Percentiles rank a stretch among this genome's conserved stretches.
These are phyloP conservation scores for Endoconidiophora polonica DNA, from an alignment of 2,329 filamentous ascomycete genomes.

Conservation along the genomic window DNA sequence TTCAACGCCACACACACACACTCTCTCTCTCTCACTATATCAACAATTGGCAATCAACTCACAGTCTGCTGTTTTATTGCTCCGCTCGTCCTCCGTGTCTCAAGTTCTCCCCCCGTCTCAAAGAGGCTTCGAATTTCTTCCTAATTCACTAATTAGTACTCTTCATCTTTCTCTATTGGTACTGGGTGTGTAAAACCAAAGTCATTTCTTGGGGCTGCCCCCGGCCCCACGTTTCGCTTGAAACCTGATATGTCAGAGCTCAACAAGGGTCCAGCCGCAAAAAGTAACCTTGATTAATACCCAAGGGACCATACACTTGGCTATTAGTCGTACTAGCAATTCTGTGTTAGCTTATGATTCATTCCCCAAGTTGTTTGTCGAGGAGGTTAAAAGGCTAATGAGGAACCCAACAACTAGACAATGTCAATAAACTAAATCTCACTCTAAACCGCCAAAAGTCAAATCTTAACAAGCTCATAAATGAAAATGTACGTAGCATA, in stretches of 20 bases:
- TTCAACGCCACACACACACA: neutral
- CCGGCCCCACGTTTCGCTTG: constrained; percentile 24
- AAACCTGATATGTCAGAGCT: constrained; percentile 30
- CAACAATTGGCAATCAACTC: neutral
- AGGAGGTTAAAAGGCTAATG: too few species aligned
- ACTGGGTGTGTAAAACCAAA: neutral
- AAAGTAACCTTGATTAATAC: neutral
- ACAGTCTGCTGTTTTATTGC: neutral
- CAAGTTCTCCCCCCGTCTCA: constrained; percentile 16
- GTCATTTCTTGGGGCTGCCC: neutral
- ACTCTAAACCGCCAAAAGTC: too few species aligned
- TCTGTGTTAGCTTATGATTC: too few species aligned
- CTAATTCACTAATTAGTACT: constrained; percentile 14
- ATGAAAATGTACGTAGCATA: too few species aligned
- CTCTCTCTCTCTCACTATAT: neutral
- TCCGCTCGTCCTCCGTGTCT: constrained; percentile 12
- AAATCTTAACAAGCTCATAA: too few species aligned
- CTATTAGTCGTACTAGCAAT: too few species aligned
- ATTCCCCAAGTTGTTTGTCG: too few species aligned
- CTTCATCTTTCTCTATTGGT: neutral
- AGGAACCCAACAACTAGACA: too few species aligned
- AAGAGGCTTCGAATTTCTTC: constrained; percentile 16
- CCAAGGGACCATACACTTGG: too few species aligned
- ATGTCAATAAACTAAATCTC: too few species aligned
- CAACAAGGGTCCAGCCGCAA: neutral